These are phyloP conservation scores for Colletotrichum sp. DNA, from an alignment of 2,329 filamentous ascomycete species.

Conservation along the genomic window DNA sequence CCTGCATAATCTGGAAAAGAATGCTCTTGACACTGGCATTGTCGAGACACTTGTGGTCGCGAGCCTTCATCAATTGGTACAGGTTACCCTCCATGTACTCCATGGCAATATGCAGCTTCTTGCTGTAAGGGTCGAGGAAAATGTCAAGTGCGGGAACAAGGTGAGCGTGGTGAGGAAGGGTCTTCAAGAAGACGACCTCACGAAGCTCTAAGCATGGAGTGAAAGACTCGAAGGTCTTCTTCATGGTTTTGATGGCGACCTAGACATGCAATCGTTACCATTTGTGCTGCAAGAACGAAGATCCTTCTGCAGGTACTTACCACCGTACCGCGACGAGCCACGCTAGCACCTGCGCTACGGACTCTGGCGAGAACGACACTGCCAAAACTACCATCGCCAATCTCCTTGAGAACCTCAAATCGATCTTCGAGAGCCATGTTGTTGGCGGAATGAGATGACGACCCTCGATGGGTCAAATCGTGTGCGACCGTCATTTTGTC, in stretches of 20 bases:
- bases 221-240: constrained; percentile 97
- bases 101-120: constrained; percentile 98
- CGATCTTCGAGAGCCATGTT: constrained; percentile 81
- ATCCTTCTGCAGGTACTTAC: constrained; percentile 59
- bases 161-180: constrained; percentile 85
- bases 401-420: constrained; percentile 97
- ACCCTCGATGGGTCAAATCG: constrained; percentile 74
- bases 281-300: neutral
- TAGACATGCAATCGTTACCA: constrained; percentile 39
- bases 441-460: constrained; percentile 57
- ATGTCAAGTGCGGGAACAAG: constrained; percentile 98
- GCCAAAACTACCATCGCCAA: constrained; percentile 98
- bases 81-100: constrained; percentile 99
- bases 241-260: constrained; percentile 99
- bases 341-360: constrained; percentile 84
- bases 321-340: constrained; percentile 89
- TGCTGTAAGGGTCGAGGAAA: constrained; percentile 94
- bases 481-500: constrained; percentile 76
- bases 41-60: constrained; percentile 93
- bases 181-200: constrained; percentile 95
- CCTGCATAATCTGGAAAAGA: constrained; percentile 94
- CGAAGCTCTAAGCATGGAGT: constrained; percentile 88
- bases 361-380: constrained; percentile 93
- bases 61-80: constrained; percentile 98
- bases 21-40: constrained; percentile 95